A percentile compares a stretch with the other conserved stretches of the same genome.
phyloP scores from a whole-genome alignment of 2,329 filamentous ascomycete genomes.

The Hypoxylon rubiginosum region DNA sequence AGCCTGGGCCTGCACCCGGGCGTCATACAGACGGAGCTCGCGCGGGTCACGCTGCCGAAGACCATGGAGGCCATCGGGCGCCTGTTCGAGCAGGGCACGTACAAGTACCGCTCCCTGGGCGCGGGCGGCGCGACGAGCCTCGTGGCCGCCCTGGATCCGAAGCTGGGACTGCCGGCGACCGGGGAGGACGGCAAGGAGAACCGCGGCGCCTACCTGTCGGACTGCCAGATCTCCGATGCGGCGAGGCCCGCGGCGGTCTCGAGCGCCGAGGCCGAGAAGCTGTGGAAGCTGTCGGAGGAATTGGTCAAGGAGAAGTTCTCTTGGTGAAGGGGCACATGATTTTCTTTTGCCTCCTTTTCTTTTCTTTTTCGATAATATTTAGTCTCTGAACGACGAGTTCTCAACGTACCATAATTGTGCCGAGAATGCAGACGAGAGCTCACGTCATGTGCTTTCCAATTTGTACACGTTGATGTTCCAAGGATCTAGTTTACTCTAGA shows the following conservation, averaged over 20 bases:
- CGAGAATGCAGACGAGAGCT: too few species aligned
- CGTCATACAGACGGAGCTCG: constrained; percentile 52
- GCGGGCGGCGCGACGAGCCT: constrained; percentile 49
- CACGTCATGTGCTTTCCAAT: too few species aligned
- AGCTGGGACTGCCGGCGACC: constrained; percentile 40
- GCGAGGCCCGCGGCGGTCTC: constrained; percentile 45
- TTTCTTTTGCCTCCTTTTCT: background rate
- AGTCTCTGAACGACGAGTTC: too few species aligned
- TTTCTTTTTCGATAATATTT: too few species aligned
- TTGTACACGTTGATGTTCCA: background rate
- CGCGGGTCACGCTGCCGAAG: constrained; percentile 38
- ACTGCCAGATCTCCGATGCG: constrained; percentile 53
- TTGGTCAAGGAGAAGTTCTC: constrained; percentile 54
- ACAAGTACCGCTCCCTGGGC: constrained; percentile 36
- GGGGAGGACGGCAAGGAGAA: constrained; percentile 52
- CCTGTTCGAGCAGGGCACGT: constrained; percentile 13
- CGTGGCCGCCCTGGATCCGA: constrained; percentile 53
- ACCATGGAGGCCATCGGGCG: constrained; percentile 30
- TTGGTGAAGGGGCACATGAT: constrained; percentile 39
- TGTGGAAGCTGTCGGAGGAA: constrained; percentile 55
- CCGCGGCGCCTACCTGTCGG: constrained; percentile 48
- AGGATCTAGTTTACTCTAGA: background rate
- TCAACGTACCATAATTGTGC: too few species aligned
- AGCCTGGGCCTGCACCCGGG: constrained; percentile 53
- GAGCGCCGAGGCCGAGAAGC: constrained; percentile 51